These are phyloP conservation scores for Teratosphaeria destructans DNA, from an alignment of 2,329 filamentous ascomycete species.

Conservation along the genomic window DNA sequence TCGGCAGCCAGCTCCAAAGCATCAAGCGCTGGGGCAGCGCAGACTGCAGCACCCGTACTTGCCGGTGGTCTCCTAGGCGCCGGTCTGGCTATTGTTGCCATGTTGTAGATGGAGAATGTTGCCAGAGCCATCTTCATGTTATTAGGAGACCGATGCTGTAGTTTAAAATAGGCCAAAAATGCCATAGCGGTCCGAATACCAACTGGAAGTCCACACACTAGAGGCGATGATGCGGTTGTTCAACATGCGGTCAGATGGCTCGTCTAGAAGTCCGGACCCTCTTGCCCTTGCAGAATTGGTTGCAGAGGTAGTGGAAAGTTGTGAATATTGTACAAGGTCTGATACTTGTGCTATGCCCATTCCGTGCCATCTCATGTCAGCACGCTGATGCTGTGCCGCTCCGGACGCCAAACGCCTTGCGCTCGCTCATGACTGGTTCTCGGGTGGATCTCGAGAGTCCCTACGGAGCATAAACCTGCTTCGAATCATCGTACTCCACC, in stretches of 20 bases:
- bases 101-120: conserved; percentile 9
- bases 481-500: conserved; percentile 66
- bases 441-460: not conserved
- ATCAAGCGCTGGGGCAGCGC: conserved; percentile 8
- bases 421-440: conserved; percentile 8
- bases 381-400: not conserved
- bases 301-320: not conserved
- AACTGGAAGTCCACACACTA: no score
- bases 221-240: no score
- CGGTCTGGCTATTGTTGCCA: conserved; percentile 22
- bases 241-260: not conserved
- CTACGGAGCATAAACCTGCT: conserved; percentile 23
- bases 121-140: not conserved
- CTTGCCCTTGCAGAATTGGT: not conserved
- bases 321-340: not conserved
- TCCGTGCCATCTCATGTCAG: not conserved
- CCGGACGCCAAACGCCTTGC: conserved; percentile 13
- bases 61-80: conserved; percentile 24
- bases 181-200: no score
- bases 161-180: not conserved
- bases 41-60: conserved; percentile 13
- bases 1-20: not conserved
- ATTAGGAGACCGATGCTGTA: not conserved
- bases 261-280: not conserved
- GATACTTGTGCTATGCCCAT: conserved; percentile 2